Evolutionary conservation across 2,329 filamentous ascomycete genomes (phyloP).

Genomic region (Xylaria sp.): DNA sequence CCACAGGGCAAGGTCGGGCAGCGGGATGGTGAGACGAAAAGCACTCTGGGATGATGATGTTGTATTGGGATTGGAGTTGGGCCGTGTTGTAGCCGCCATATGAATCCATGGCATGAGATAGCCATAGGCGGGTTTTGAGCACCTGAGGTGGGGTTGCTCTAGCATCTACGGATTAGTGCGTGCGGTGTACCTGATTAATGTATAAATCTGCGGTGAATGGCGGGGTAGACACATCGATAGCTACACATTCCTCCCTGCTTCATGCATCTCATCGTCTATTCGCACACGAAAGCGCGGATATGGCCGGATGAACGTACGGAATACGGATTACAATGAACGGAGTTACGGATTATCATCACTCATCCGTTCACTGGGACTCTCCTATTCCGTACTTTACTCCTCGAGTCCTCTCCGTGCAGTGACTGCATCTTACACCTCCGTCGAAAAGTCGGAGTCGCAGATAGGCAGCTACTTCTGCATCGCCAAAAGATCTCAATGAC

Average conservation of each 20-base stretch:
- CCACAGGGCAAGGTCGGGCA: constrained; percentile 13
- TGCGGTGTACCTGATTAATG: not conserved
- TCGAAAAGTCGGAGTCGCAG: too few relatives aligned
- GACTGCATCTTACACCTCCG: too few relatives aligned
- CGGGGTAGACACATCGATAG: constrained; percentile 1
- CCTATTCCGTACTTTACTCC: too few relatives aligned
- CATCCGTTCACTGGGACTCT: too few relatives aligned
- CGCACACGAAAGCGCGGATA: not conserved
- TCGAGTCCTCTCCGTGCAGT: too few relatives aligned
- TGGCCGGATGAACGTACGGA: not conserved
- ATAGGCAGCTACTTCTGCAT: not conserved
- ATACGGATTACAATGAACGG: not conserved
- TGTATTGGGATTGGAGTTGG: constrained; percentile 21
- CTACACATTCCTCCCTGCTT: not conserved
- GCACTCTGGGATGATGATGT: constrained; percentile 6
- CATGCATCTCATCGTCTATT: not conserved
- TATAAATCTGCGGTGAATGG: constrained; percentile 1
- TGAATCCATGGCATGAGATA: not conserved
- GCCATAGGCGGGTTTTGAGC: not conserved
- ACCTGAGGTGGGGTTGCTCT: not conserved
- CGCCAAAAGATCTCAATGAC: not conserved
- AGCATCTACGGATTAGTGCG: too few relatives aligned
- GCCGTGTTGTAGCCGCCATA: constrained; percentile 18
- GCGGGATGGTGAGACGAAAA: constrained; percentile 4
- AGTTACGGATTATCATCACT: too few relatives aligned